Base-by-base conservation (phyloP, 2,329 filamentous ascomycete species). In the Didymella segeticola region DNA sequence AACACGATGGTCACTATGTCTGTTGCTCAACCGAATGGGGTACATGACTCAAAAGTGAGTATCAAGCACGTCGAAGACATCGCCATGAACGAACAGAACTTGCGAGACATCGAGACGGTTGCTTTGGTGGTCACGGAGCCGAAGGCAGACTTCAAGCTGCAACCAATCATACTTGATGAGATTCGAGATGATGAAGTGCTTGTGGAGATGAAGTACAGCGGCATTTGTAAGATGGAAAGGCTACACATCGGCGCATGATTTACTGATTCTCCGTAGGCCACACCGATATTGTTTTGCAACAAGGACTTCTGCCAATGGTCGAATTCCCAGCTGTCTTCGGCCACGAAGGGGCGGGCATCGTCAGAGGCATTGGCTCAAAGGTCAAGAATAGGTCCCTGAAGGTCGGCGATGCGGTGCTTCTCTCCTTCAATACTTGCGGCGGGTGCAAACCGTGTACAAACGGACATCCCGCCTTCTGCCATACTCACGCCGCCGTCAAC, bases 141-240 rank as follows among this genome's bases (percentile, higher is more conserved):
- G 20, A 46, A 53, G 25, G 43, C 43, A 23, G 38, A 53, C 5
- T 46, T 56, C 17, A 38, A 53, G 22, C 22, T 53, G 33, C 48
- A 56, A 33, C 15, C 41, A 10, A 43, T 48, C 37, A 39, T 53
- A 6, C 38, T 56, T 7, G 48, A 53, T 46, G 48, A 48, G 22
- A 49, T 52, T 17, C 22, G 51, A 27, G 70, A 78, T 1, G 77
- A 80, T 20, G 82, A 84, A 64, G 69, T 82, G 2, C 71, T 83
- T 4, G 76, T 84, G 3, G 78, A 82, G 42, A 79, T 84, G 58
- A 74, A 82, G 1, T 80, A 80, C 1, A 78, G 78, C 0, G 81
- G 82, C 0, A 78, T 84, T 47, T 84, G 82, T 58, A 36, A 11
- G 19, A 2, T 9, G 10, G 11, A 4, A 6, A 5, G 15, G 3